Percentiles rank a stretch among this genome's conserved stretches.
Evolutionary conservation across 768 basidiomycete genomes (phyloP).

Genomic region (Lyophyllum atratum): DNA sequence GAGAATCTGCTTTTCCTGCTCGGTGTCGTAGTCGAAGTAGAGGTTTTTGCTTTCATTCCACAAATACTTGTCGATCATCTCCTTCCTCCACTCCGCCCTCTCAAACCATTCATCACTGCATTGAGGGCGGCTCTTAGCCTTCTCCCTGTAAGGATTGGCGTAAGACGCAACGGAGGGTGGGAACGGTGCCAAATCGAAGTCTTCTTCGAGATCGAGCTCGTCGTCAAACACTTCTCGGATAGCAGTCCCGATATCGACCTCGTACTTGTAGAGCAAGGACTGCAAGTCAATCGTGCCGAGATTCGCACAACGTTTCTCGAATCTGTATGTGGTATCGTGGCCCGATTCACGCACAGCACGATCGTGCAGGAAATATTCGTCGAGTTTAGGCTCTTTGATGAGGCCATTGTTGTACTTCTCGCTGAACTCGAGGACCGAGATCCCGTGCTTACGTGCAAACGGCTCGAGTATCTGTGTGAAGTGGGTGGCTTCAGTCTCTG

Average conservation of each 20-base stretch:
- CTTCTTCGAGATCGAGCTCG: constrained; percentile 88
- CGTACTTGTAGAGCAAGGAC: constrained; percentile 96
- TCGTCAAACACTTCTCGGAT: constrained; percentile 96
- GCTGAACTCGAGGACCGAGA: constrained; percentile 94
- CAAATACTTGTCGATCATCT: constrained; percentile 89
- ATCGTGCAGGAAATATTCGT: constrained; percentile 98
- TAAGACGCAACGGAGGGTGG: constrained; percentile 79
- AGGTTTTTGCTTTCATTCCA: constrained; percentile 96
- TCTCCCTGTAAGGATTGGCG: constrained; percentile 58
- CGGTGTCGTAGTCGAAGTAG: constrained; percentile 97
- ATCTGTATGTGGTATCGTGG: constrained; percentile 95
- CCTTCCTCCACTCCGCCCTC: constrained; percentile 80
- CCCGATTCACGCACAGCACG: constrained; percentile 96
- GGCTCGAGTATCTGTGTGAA: constrained; percentile 98
- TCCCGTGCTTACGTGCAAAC: constrained; percentile 87
- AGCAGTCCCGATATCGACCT: constrained; percentile 97
- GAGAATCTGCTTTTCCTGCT: constrained; percentile 84
- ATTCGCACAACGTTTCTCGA: constrained; percentile 97
- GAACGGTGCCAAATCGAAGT: constrained; percentile 90
- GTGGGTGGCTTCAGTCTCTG: constrained; percentile 97
- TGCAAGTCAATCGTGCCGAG: constrained; percentile 96
- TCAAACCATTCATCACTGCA: constrained; percentile 91
- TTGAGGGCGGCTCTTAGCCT: constrained; percentile 62
- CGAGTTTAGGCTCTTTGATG: constrained; percentile 83
- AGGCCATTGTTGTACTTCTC: constrained; percentile 90